These are phyloP conservation scores for Maudiozyma barnettii DNA, from an alignment of 805 yeast species.

Conservation along the genomic window DNA sequence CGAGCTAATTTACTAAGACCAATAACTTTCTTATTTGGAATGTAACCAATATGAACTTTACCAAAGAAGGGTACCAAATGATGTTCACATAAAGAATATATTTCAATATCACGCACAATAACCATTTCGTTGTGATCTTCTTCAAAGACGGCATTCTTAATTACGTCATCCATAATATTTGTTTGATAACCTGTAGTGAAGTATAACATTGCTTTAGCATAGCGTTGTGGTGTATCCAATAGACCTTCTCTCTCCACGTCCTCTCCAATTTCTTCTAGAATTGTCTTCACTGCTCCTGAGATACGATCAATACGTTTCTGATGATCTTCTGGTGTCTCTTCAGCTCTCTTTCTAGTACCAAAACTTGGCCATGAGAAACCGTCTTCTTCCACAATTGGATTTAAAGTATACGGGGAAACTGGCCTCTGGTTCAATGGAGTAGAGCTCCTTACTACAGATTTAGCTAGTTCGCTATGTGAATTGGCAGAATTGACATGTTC, in stretches of 20 bases:
- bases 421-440: conserved; percentile 69
- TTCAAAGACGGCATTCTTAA: conserved; percentile 91
- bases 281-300: conserved; percentile 68
- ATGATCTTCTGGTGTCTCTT: conserved; percentile 57
- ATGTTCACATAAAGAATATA: conserved; percentile 91
- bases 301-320: conserved; percentile 62
- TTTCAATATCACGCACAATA: conserved; percentile 87
- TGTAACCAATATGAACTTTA: conserved; percentile 95
- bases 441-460: conserved; percentile 6
- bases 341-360: conserved; percentile 74
- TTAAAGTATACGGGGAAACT: conserved; percentile 72
- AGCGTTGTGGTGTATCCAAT: conserved; percentile 88
- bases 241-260: conserved; percentile 84
- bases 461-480: conserved; percentile 1
- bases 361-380: conserved; percentile 90
- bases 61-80: conserved; percentile 97
- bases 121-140: conserved; percentile 99
- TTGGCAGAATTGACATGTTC: background rate
- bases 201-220: conserved; percentile 91
- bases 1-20: conserved; percentile 91
- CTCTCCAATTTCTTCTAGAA: conserved; percentile 81
- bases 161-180: conserved; percentile 73
- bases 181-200: conserved; percentile 97
- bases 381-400: conserved; percentile 80
- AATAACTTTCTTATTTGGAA: conserved; percentile 85